A percentile compares a stretch with the other conserved stretches of the same genome.
phyloP scores from a whole-genome alignment of 2,329 filamentous ascomycete genomes.

The Sclerotinia sclerotiorum region DNA sequence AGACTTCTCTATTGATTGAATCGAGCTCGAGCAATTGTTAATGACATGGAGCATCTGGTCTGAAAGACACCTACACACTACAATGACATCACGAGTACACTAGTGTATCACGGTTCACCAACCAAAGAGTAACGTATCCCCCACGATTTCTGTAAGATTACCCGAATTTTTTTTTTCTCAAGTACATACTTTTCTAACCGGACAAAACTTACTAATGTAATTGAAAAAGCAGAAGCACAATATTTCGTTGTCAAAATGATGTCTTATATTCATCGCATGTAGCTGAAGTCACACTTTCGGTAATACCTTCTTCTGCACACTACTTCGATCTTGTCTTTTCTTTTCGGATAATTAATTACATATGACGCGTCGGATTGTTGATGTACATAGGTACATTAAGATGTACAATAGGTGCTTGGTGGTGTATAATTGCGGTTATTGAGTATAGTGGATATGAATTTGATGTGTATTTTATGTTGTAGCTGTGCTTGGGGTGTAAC shows the following conservation, averaged over 20 bases:
- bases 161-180: too few species aligned
- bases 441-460: not conserved
- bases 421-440: not conserved
- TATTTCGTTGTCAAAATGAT: not conserved
- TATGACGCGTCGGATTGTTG: not conserved
- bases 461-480: not conserved
- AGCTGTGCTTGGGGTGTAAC: not conserved
- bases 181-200: too few species aligned
- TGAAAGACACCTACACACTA: not conserved
- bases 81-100: not conserved
- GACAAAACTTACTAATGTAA: not conserved
- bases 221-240: not conserved
- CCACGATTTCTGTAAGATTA: too few species aligned
- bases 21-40: too few species aligned
- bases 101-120: too few species aligned
- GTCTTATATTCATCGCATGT: not conserved
- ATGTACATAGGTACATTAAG: too few species aligned
- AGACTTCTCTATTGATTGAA: too few species aligned
- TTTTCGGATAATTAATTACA: not conserved
- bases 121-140: not conserved
- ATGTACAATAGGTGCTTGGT: not conserved
- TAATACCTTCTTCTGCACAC: not conserved
- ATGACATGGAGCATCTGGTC: too few species aligned
- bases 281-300: not conserved
- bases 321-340: too few species aligned